Evolutionary conservation across 2,329 filamentous ascomycete genomes (phyloP).

Genomic region (Colletotrichum salicis): DNA sequence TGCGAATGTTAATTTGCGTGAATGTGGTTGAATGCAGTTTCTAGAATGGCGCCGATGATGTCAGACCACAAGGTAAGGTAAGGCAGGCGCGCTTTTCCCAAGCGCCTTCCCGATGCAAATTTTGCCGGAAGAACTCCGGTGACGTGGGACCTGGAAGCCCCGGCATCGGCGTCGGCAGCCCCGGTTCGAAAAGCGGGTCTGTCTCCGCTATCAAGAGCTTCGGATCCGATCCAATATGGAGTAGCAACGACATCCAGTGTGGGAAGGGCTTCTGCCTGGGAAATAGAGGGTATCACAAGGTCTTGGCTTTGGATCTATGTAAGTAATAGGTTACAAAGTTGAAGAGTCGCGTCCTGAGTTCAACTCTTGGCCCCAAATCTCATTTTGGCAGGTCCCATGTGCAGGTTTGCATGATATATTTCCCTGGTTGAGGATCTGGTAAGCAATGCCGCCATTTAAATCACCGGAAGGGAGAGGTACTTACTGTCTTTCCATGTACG

Average conservation of each 20-base stretch:
- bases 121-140: constrained; percentile 30
- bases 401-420: constrained; percentile 27
- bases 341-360: background rate
- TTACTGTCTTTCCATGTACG: constrained; percentile 30
- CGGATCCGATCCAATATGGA: background rate
- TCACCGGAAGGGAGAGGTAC: background rate
- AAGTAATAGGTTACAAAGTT: background rate
- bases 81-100: background rate
- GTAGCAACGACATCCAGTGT: background rate
- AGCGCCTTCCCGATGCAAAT: constrained; percentile 22
- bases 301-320: background rate
- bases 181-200: constrained; percentile 17
- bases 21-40: background rate
- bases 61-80: background rate
- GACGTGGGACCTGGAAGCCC: constrained; percentile 5
- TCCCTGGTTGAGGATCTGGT: background rate
- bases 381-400: constrained; percentile 12
- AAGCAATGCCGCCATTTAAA: background rate
- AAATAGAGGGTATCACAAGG: background rate
- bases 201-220: background rate
- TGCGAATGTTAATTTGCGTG: background rate
- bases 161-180: constrained; percentile 31
- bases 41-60: constrained; percentile 23
- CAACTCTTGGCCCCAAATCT: background rate
- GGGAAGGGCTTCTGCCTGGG: background rate